Percentiles rank a stretch among this genome's conserved stretches.
Evolutionary conservation across 805 yeast genomes (phyloP).

Genomic region (Barnettozyma wickerhamii): DNA sequence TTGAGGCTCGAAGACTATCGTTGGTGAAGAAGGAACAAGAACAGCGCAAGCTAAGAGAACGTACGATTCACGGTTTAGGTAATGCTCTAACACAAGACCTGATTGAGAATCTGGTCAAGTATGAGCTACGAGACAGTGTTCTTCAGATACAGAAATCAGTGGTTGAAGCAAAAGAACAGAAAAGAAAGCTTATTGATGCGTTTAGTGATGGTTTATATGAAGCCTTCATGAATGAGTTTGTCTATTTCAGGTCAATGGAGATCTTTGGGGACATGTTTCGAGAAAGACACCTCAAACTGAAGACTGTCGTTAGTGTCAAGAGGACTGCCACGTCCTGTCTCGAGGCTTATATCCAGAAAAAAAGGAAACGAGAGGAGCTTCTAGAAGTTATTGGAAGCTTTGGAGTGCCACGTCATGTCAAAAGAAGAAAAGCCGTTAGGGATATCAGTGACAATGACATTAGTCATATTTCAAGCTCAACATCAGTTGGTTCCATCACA

Average conservation of each 20-base stretch:
- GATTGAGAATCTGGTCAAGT: constrained; percentile 19
- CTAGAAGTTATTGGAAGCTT: constrained; percentile 29
- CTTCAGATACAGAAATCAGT: too few species aligned
- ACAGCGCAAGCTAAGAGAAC: constrained; percentile 10
- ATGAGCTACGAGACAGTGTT: constrained; percentile 16
- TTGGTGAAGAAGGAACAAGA: constrained; percentile 17
- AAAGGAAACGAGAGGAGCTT: constrained; percentile 38
- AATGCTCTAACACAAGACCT: neutral
- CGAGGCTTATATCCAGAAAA: constrained; percentile 27
- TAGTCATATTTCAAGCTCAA: constrained; percentile 5
- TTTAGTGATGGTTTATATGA: constrained; percentile 49
- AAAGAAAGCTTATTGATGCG: constrained; percentile 30
- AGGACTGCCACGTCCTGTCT: constrained; percentile 24
- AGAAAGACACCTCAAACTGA: constrained; percentile 28
- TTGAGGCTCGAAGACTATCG: constrained; percentile 12
- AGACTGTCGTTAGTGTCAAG: constrained; percentile 30
- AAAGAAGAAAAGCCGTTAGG: constrained; percentile 19
- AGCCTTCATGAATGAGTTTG: constrained; percentile 59
- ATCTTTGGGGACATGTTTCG: constrained; percentile 42
- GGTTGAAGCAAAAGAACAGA: constrained; percentile 12
- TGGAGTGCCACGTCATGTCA: constrained; percentile 28
- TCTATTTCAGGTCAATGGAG: constrained; percentile 39
- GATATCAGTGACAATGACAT: constrained; percentile 3
- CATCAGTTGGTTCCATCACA: constrained; percentile 5
- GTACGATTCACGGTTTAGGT: constrained; percentile 13